These are phyloP conservation scores for Suhomyces kilbournensis DNA, from an alignment of 805 yeast genomes.

Conservation along the genomic window DNA sequence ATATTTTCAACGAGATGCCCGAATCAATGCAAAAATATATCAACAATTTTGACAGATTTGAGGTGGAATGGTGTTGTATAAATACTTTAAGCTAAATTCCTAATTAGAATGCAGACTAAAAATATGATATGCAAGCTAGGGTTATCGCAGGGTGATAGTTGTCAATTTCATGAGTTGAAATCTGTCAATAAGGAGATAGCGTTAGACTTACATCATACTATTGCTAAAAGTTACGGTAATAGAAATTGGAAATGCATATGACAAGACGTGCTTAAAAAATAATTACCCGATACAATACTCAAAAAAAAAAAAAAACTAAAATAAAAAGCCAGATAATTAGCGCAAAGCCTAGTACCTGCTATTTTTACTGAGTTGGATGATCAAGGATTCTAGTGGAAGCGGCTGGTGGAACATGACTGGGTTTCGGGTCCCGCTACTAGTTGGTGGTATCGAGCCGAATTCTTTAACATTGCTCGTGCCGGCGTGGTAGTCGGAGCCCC, in stretches of 20 bases:
- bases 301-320: not conserved
- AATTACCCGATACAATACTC: not conserved
- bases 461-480: not conserved
- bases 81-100: not conserved
- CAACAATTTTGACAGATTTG: not conserved
- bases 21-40: not conserved
- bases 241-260: not conserved
- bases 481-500: not conserved
- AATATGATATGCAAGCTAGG: not conserved
- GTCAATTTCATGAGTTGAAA: constrained; percentile 2
- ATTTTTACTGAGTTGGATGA: not conserved
- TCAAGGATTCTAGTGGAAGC: not conserved
- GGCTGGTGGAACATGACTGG: not conserved
- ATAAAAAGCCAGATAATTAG: not conserved
- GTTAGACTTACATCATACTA: not conserved
- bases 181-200: constrained; percentile 3
- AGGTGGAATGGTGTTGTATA: not conserved
- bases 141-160: constrained; percentile 1
- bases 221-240: not conserved
- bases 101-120: not conserved
- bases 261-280: constrained; percentile 1
- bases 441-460: not conserved
- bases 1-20: not conserved
- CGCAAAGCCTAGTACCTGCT: not conserved
- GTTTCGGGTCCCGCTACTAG: not conserved